Conservation (phyloP, 2,329 filamentous ascomycete species). For the Ophiocordyceps camponoti-floridani region DNA sequence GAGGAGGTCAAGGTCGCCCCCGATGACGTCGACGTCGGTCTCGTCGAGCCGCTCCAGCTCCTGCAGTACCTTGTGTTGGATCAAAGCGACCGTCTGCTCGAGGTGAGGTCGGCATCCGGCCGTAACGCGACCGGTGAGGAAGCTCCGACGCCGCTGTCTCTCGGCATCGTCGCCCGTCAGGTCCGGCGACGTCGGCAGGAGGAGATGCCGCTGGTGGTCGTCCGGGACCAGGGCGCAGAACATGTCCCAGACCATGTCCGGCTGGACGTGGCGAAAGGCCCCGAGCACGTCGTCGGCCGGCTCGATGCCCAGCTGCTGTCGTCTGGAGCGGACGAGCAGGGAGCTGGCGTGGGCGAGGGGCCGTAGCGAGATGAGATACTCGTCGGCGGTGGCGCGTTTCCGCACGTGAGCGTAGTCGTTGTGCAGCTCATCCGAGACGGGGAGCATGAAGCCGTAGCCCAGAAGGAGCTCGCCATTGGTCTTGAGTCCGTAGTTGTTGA, state of each 20-base stretch:
- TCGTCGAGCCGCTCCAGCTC: constrained; percentile 26
- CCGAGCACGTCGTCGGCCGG: constrained; percentile 10
- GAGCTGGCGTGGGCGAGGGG: constrained; percentile 29
- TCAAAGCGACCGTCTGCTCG: constrained; percentile 19
- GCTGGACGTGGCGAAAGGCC: constrained; percentile 31
- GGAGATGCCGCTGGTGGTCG: constrained; percentile 11
- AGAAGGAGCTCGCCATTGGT: constrained; percentile 55
- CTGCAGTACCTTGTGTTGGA: constrained; percentile 23
- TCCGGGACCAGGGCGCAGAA: constrained; percentile 19
- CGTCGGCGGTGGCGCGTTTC: constrained; percentile 19
- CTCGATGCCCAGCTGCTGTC: constrained; percentile 12
- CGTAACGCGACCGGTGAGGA: constrained; percentile 14
- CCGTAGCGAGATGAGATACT: constrained; percentile 34
- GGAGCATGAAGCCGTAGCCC: constrained; percentile 43
- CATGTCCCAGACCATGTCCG: constrained; percentile 33
- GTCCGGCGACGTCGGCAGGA: constrained; percentile 5
- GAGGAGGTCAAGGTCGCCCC: constrained; percentile 16
- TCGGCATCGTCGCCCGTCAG: constrained; percentile 11
- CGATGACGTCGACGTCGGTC: constrained; percentile 24
- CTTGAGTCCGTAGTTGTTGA: constrained; percentile 58
- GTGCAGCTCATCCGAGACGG: constrained; percentile 27
- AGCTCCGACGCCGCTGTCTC: constrained; percentile 7
- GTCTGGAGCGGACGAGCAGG: constrained; percentile 23
- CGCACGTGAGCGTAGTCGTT: constrained; percentile 43
- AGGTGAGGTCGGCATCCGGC: constrained; percentile 11